A percentile compares a stretch with the other conserved stretches of the same genome.
These are phyloP conservation scores for Agaricus bisporus DNA, from an alignment of 768 basidiomycete genomes.

Conservation along the genomic window DNA sequence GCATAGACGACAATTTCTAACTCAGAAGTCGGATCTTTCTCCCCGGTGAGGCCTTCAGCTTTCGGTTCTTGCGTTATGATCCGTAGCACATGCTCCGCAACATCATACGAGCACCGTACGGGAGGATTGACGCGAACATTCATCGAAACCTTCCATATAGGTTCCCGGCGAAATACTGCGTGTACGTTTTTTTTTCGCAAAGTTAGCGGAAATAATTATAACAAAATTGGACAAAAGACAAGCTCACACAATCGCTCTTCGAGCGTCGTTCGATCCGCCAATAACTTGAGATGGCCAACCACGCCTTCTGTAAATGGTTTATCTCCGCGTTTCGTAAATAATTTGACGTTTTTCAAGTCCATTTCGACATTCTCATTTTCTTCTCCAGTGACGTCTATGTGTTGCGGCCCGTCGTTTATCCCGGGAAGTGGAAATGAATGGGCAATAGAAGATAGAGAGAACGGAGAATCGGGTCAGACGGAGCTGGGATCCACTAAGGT, in stretches of 20 bases:
- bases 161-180: slow-evolving; percentile 66
- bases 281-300: slow-evolving; percentile 53
- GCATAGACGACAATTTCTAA: slow-evolving; percentile 55
- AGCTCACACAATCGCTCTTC: slow-evolving; percentile 46
- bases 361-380: slow-evolving; percentile 52
- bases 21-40: slow-evolving; percentile 2
- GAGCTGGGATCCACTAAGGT: neutral
- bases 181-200: neutral
- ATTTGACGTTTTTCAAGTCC: slow-evolving; percentile 56
- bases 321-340: slow-evolving; percentile 53
- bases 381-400: slow-evolving; percentile 51
- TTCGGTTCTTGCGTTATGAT: slow-evolving; percentile 46
- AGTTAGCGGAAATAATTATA: neutral
- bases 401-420: neutral
- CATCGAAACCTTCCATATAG: slow-evolving; percentile 65
- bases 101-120: slow-evolving; percentile 53
- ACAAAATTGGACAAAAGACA: neutral
- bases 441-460: neutral
- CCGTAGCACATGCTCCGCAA: slow-evolving; percentile 48
- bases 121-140: slow-evolving; percentile 50
- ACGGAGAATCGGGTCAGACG: slow-evolving; percentile 13
- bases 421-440: neutral
- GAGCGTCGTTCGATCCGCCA: slow-evolving; percentile 35
- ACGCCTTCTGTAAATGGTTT: slow-evolving; percentile 55
- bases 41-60: slow-evolving; percentile 14